A percentile compares a stretch with the other conserved stretches of the same genome.
Conservation (phyloP, 257 asterid species). For the Nicotiana knightiana region DNA sequence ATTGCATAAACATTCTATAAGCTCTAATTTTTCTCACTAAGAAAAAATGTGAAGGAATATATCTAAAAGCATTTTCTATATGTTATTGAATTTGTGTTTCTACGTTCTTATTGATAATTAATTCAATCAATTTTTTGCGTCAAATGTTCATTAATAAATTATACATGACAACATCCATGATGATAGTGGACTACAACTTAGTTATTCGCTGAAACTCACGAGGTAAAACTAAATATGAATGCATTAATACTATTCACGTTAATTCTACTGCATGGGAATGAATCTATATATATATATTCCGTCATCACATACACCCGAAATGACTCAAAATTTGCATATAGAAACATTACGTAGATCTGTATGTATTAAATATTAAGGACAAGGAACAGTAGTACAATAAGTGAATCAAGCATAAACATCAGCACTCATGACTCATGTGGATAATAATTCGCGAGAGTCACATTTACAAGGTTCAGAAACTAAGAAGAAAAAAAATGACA, state of each 20-base stretch:
- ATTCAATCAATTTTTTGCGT: not conserved
- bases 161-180: not conserved
- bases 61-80: not conserved
- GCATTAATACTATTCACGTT: not conserved
- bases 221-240: not conserved
- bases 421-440: no score
- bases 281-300: not conserved
- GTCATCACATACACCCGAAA: not conserved
- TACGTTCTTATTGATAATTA: no score
- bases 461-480: no score
- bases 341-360: not conserved
- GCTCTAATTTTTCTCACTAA: not conserved
- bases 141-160: not conserved
- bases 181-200: not conserved
- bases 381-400: no score
- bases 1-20: not conserved
- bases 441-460: no score
- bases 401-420: no score
- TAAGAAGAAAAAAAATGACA: no score
- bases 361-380: no score
- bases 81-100: not conserved
- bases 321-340: no score
- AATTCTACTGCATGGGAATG: not conserved
- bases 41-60: no score
- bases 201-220: not conserved